Conservation (phyloP, 192 early-diverging fungal genomes). For the Coemansia sp. region DNA sequence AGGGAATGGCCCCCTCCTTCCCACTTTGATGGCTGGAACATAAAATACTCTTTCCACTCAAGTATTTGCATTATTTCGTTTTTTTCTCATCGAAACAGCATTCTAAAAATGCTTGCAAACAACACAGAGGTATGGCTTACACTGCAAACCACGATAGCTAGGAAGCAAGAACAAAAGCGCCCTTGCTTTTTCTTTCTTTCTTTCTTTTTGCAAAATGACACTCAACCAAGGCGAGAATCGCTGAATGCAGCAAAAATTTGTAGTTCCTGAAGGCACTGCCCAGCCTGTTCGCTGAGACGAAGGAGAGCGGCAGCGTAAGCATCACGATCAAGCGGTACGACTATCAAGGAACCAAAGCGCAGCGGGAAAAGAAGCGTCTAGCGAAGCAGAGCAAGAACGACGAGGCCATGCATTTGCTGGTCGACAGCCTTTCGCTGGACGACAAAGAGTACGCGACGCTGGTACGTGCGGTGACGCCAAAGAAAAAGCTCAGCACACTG, state of each 20-base stretch:
- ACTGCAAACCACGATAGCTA: background rate
- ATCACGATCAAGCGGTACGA: slow-evolving; percentile 48
- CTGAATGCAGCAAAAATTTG: background rate
- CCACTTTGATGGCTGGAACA: too few species aligned
- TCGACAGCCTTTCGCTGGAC: slow-evolving; percentile 35
- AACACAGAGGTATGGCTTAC: background rate
- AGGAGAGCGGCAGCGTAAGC: slow-evolving; percentile 38
- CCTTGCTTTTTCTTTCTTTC: background rate
- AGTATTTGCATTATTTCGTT: background rate
- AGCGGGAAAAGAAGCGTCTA: slow-evolving; percentile 41
- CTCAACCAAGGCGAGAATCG: slow-evolving; percentile 3
- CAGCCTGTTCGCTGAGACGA: slow-evolving; percentile 35
- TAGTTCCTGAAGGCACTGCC: slow-evolving; percentile 49
- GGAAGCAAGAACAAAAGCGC: too few species aligned
- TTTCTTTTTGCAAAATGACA: background rate
- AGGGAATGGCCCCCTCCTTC: too few species aligned
- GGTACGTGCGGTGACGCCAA: slow-evolving; percentile 40
- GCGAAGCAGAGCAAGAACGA: background rate
- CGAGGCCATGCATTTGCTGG: slow-evolving; percentile 30
- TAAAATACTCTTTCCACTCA: background rate
- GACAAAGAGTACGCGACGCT: slow-evolving; percentile 47
- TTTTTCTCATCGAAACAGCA: background rate
- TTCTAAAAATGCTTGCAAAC: background rate
- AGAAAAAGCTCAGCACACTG: slow-evolving; percentile 47
- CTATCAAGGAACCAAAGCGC: slow-evolving; percentile 34